Conservation (phyloP, 1,284 basidiomycete genomes). For the Thecaphora thlaspeos region DNA sequence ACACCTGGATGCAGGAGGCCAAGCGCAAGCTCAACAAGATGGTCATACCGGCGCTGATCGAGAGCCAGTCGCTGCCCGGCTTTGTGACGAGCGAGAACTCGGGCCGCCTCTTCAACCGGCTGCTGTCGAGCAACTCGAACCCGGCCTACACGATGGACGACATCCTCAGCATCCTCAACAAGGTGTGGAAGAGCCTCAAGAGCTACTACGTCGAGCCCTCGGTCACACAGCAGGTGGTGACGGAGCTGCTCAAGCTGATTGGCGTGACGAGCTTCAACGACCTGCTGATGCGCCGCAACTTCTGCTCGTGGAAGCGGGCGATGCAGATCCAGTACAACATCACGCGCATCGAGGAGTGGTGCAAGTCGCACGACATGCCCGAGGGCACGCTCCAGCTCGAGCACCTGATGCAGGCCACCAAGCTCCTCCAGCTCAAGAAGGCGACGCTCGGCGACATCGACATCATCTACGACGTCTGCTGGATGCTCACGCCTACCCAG, state of each 20-base stretch:
- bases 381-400: conserved; percentile 96
- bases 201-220: conserved; percentile 98
- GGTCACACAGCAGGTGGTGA: conserved; percentile 94
- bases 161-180: conserved; percentile 92
- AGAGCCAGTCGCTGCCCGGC: conserved; percentile 94
- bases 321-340: conserved; percentile 59
- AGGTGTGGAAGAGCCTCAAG: conserved; percentile 97
- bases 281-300: conserved; percentile 95
- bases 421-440: conserved; percentile 97
- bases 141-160: conserved; percentile 99
- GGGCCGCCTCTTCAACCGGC: conserved; percentile 87
- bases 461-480: conserved; percentile 97
- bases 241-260: conserved; percentile 91
- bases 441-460: conserved; percentile 74
- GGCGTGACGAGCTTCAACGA: conserved; percentile 99
- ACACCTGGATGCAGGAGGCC: conserved; percentile 98
- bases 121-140: conserved; percentile 72
- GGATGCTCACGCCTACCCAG: conserved; percentile 99
- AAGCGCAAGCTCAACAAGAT: conserved; percentile 96
- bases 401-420: conserved; percentile 99
- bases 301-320: conserved; percentile 97
- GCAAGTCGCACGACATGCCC: conserved; percentile 78
- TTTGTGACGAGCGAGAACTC: conserved; percentile 94
- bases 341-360: conserved; percentile 78
- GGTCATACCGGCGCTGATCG: conserved; percentile 96